Conservation (phyloP, 306 rosid genomes). For the Sicyos edulis region DNA sequence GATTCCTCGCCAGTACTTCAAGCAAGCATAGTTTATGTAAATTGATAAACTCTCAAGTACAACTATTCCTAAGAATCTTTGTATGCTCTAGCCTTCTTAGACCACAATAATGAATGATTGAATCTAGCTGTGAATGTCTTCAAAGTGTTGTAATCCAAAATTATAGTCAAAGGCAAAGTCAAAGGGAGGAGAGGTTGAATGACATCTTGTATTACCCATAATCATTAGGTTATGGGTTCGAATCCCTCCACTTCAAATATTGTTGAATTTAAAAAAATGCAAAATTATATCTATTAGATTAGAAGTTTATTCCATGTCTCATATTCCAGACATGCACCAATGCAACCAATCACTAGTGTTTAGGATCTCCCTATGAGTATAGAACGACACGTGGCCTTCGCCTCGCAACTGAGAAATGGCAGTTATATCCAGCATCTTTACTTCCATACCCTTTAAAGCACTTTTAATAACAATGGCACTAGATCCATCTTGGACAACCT, state of each 20-base stretch:
- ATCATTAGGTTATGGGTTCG: no score
- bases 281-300: constrained; percentile 54
- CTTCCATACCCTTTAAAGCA: constrained; percentile 74
- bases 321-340: constrained; percentile 77
- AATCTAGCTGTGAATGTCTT: neutral
- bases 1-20: no score
- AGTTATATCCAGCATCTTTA: constrained; percentile 68
- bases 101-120: neutral
- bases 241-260: no score
- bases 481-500: constrained; percentile 56
- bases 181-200: no score
- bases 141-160: neutral
- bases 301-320: constrained; percentile 77
- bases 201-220: no score
- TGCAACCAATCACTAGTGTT: constrained; percentile 77
- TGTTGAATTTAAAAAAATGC: neutral
- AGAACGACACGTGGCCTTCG: constrained; percentile 83
- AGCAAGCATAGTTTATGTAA: constrained; percentile 3
- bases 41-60: neutral
- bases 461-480: constrained; percentile 45
- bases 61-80: constrained; percentile 5
- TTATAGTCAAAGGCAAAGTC: no score
- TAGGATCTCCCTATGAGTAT: constrained; percentile 41
- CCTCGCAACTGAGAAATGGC: constrained; percentile 83
- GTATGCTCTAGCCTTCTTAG: neutral